Conservation (phyloP, 805 yeast species). For the Torulaspora microellipsoides region DNA sequence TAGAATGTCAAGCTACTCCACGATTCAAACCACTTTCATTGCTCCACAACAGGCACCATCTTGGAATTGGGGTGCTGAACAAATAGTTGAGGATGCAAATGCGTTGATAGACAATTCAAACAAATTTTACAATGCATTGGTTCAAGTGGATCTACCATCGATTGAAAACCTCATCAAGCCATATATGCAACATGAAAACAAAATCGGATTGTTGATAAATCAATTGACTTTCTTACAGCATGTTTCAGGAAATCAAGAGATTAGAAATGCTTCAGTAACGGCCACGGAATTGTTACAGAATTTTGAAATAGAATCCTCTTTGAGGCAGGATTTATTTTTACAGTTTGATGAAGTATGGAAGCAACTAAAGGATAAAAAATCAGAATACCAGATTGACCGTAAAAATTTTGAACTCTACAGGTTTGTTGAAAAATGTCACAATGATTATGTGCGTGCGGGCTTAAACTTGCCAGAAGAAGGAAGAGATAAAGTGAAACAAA, state of each 20-base stretch:
- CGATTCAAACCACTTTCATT: slow-evolving; percentile 4
- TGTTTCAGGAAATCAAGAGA: slow-evolving; percentile 58
- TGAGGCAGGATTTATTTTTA: slow-evolving; percentile 62
- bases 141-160: slow-evolving; percentile 45
- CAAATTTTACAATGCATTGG: slow-evolving; percentile 50
- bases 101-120: slow-evolving; percentile 42
- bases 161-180: slow-evolving; percentile 55
- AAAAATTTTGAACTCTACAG: slow-evolving; percentile 51
- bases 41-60: slow-evolving; percentile 39
- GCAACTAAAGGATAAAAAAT: slow-evolving; percentile 29
- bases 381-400: slow-evolving; percentile 5
- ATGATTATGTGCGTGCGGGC: slow-evolving; percentile 63
- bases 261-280: slow-evolving; percentile 65
- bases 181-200: slow-evolving; percentile 48
- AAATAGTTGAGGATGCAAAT: slow-evolving; percentile 42
- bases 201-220: slow-evolving; percentile 41
- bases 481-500: slow-evolving; percentile 51
- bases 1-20: background rate
- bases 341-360: slow-evolving; percentile 52
- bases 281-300: slow-evolving; percentile 57
- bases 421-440: slow-evolving; percentile 52
- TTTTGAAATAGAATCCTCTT: slow-evolving; percentile 56
- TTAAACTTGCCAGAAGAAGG: slow-evolving; percentile 53
- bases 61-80: slow-evolving; percentile 59
- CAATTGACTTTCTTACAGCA: slow-evolving; percentile 67